These are phyloP conservation scores for Trichoderma polysporum DNA, from an alignment of 2,329 filamentous ascomycete species.

Conservation along the genomic window DNA sequence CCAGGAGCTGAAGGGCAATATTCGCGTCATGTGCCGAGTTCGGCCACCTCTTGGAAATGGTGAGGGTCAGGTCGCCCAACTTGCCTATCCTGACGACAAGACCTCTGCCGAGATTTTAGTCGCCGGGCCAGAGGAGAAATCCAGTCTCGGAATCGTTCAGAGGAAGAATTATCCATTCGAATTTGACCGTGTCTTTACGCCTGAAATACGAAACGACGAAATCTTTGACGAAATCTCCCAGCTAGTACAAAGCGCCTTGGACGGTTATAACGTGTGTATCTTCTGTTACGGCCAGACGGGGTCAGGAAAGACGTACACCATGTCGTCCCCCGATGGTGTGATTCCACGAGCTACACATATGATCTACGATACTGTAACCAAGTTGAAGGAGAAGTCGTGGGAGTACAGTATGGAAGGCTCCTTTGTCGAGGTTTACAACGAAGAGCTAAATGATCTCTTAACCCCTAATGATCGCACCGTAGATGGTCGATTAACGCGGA, in stretches of 20 bases:
- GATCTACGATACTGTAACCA: conserved; percentile 85
- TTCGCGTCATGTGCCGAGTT: conserved; percentile 95
- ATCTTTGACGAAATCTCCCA: conserved; percentile 97
- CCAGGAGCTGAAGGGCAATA: conserved; percentile 96
- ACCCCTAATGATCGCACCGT: conserved; percentile 57
- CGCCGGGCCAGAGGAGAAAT: conserved; percentile 79
- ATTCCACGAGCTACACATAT: conserved; percentile 90
- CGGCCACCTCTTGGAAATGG: conserved; percentile 64
- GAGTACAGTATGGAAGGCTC: conserved; percentile 90
- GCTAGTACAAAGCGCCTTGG: conserved; percentile 90
- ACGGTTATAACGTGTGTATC: conserved; percentile 98
- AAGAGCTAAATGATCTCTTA: conserved; percentile 89
- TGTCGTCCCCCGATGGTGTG: conserved; percentile 90
- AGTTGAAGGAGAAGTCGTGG: conserved; percentile 89
- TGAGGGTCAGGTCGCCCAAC: conserved; percentile 67
- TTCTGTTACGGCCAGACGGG: conserved; percentile 98
- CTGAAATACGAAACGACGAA: conserved; percentile 72
- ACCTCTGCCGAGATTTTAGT: conserved; percentile 87
- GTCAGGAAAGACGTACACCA: conserved; percentile 94
- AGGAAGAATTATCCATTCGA: conserved; percentile 82
- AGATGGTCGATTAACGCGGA: conserved; percentile 67
- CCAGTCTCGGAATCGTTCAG: conserved; percentile 70
- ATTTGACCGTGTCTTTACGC: conserved; percentile 90
- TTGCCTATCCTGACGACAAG: conserved; percentile 77
- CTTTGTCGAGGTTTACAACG: conserved; percentile 98